phyloP scores from a whole-genome alignment of 441 rosid genomes.

The Croton setiger region DNA sequence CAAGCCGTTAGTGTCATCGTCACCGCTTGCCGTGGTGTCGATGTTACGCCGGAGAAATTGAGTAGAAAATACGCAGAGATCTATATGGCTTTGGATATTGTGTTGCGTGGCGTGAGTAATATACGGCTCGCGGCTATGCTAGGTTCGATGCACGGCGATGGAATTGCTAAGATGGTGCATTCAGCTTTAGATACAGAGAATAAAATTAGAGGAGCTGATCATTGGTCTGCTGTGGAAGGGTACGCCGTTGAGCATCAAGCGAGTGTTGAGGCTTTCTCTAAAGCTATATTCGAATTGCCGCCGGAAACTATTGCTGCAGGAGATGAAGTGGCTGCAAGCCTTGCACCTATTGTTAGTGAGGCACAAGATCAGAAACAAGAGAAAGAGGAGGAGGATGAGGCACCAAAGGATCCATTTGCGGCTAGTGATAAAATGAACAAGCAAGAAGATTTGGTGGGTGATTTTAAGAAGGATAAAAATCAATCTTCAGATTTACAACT shows the following conservation, averaged over 20 bases:
- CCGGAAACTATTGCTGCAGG: conserved; percentile 76
- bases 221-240: conserved; percentile 55
- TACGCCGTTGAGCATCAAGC: conserved; percentile 66
- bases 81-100: conserved; percentile 94
- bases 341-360: conserved; percentile 46
- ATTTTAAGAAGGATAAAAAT: conserved; percentile 81
- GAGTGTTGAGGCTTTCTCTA: conserved; percentile 57
- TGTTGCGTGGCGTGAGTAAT: conserved; percentile 79
- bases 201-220: conserved; percentile 90
- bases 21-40: conserved; percentile 94
- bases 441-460: conserved; percentile 73
- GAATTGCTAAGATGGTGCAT: conserved; percentile 95
- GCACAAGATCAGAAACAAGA: conserved; percentile 41
- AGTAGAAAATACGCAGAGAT: conserved; percentile 84
- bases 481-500: conserved; percentile 61
- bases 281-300: conserved; percentile 64
- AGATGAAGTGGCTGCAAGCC: conserved; percentile 61
- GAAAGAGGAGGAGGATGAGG: conserved; percentile 47
- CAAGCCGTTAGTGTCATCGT: conserved; percentile 91
- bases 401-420: conserved; percentile 78
- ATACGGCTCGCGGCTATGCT: conserved; percentile 92
- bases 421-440: conserved; percentile 67
- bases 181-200: conserved; percentile 80
- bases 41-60: conserved; percentile 90
- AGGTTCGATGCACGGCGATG: conserved; percentile 88